Evolutionary conservation across 139 green algal genomes (phyloP).

Genomic region (Mychonastes homosphaera): DNA sequence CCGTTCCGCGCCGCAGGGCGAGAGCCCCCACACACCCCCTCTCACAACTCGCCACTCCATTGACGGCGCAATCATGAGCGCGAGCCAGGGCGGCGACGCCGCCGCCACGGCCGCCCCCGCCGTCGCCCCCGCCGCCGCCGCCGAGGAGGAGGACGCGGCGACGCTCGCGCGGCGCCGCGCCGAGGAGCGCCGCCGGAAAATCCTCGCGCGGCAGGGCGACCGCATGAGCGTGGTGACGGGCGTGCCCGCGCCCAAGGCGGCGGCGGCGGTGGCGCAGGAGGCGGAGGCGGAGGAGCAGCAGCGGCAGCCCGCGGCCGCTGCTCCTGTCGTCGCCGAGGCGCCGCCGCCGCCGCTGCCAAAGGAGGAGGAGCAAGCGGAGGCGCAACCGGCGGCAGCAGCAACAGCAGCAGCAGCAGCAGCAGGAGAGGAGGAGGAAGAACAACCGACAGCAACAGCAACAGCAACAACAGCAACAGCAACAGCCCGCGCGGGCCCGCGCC

Average conservation of each 20-base stretch:
- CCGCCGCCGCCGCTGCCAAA: not conserved
- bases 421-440: not conserved
- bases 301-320: not conserved
- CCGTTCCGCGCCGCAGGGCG: too few relatives aligned
- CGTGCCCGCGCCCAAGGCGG: not conserved
- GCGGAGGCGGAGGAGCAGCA: not conserved
- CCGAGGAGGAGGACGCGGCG: not conserved
- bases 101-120: not conserved
- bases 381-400: slow-evolving; percentile 3
- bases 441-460: not conserved
- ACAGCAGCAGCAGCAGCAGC: slow-evolving; percentile 11
- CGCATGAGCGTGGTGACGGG: slow-evolving; percentile 13
- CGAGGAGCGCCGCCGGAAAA: slow-evolving; percentile 16
- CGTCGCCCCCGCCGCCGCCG: not conserved
- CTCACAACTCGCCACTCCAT: not conserved
- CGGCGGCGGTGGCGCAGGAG: not conserved
- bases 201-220: slow-evolving; percentile 19
- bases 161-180: slow-evolving; percentile 1
- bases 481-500: not conserved
- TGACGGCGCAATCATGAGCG: not conserved
- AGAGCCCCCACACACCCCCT: not conserved
- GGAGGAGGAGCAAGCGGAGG: not conserved
- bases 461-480: not conserved
- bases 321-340: not conserved
- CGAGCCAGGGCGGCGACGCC: not conserved